Conservation (phyloP, 148 eudicot species). For the Chenopodium berlandieri region DNA sequence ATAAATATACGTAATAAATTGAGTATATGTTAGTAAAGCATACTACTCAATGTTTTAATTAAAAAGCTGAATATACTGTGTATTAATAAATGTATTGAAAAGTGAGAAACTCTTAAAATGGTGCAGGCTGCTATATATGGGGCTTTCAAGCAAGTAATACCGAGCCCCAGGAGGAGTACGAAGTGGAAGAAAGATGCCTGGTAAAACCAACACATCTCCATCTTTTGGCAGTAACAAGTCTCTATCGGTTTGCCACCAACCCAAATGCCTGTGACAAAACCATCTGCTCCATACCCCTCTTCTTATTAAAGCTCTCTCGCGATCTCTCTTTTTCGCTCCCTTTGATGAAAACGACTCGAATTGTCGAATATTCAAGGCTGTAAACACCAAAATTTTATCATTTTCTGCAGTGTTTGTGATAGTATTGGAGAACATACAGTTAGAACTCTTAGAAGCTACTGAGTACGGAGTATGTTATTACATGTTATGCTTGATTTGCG, state of each 20-base stretch:
- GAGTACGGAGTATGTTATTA: constrained; percentile 3
- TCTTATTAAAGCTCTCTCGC: neutral
- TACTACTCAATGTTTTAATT: neutral
- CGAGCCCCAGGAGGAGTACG: constrained; percentile 40
- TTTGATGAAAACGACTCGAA: neutral
- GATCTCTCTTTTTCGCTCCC: neutral
- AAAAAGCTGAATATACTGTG: neutral
- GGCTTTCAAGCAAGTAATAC: constrained; percentile 57
- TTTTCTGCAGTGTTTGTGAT: neutral
- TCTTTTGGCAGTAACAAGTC: constrained; percentile 15
- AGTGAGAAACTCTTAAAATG: neutral
- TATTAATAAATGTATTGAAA: neutral
- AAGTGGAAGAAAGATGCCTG: constrained; percentile 33
- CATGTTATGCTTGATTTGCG: neutral
- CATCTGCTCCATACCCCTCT: neutral
- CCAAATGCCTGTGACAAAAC: neutral
- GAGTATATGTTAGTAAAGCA: neutral
- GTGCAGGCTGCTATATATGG: constrained; percentile 46
- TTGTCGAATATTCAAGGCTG: constrained; percentile 11
- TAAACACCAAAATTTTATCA: neutral
- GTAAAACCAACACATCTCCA: neutral
- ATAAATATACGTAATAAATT: no score
- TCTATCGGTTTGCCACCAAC: constrained; percentile 21
- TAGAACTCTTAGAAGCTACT: neutral
- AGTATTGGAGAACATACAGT: neutral